Evolutionary conservation across 2,329 filamentous ascomycete genomes (phyloP), one percentile per base, ranked within the genome.

Genomic region (Aspergillus hiratsukae): DNA sequence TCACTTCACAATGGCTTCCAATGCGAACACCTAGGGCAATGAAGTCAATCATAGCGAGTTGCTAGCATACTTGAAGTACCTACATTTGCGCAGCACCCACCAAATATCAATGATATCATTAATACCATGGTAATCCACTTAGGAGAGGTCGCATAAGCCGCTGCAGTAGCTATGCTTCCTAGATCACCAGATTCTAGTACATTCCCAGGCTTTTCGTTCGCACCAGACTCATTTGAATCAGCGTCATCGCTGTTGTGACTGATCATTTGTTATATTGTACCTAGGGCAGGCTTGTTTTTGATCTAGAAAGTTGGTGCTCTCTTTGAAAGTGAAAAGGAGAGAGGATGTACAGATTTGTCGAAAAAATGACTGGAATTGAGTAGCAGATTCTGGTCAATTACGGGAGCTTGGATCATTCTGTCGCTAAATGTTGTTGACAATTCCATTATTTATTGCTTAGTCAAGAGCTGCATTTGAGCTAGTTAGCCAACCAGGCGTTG

Each of bases 1-100:
- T 83, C 78, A 94, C 89, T 94, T 95, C 70, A 99, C 86, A 66
- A 97, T 96, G 49, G 90, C 89, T 75, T 99, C 94, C 55, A 99
- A 81, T 43, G 93, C 91, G 76, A 96, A 97, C n/a, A 97, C 91
- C 87, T 96, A 60, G 14, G 27, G 10, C 31, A 45, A 7, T 23
- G 41, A 29, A 27, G 35, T 62, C 71, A 66, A 62, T 67, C 64
- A 62, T 50, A 60, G 55, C 57, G 49, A 56, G 28, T 52, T 45
- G 57, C 35, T 17, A 40, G 55, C 19, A 49, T 9, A 31, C 43
- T 43, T 3, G 14, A 10, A 27, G 21, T 53, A 76, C 85, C 75
- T 78, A 92, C 92, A 81, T 96, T 96, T 37, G 90, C 91, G 76
- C 92, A 96, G 71, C 91, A 96, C 29, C 94, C 94, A 52, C 94